Base-by-base conservation (phyloP, 148 eudicot genomes). In the Rhododendron kiyosumense region DNA sequence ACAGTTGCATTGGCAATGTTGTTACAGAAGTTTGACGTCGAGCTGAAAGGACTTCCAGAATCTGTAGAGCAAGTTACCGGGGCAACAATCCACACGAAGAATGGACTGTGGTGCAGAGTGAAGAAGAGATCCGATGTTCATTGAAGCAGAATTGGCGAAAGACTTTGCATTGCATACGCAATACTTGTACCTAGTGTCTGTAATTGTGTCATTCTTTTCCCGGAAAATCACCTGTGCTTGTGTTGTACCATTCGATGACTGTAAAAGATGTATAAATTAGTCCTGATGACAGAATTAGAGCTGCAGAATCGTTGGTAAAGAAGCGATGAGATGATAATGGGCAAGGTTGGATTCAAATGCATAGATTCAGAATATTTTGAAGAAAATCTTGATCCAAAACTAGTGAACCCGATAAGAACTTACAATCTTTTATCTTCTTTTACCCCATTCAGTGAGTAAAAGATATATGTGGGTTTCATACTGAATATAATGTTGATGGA, bases 71-170 rank as follows among this genome's bases (percentile, higher is more conserved):
- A 94, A 30, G 99, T 97, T 41, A 95, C 99, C 3, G 98, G 99
- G 11, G 99, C 98, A 54, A 97, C 98, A 5, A 97, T 97, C 80
- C 98, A 94, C 88, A 97, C 99, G 26, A 97, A 94, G 91, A 92
- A 88, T 86, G 99, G 99, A 48, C 89, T 97, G 12, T 93, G 95
- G 98, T 95, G 99, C 91, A 96, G 88, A 89, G 51, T 95, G 81
- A 92, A 90, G 87, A 94, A 91, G 87, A 94, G 99, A 89, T 90
- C 88, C 13, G 36, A 86, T 54, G 84, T 63, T 54, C 85, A 81
- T 4, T 59, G 81, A 79, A 36, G 77, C 24, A 22, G 67, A 34
- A 7, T 32, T n/a, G 17, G 15, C 32, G 2, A 65, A 26, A 10
- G 32, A 26, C 14, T 4, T 65, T 0, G 12, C 71, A n/a, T 65